Evolutionary conservation across 1,139 yeast species (phyloP).

Genomic region (Debaryomyces psychrophilus): DNA sequence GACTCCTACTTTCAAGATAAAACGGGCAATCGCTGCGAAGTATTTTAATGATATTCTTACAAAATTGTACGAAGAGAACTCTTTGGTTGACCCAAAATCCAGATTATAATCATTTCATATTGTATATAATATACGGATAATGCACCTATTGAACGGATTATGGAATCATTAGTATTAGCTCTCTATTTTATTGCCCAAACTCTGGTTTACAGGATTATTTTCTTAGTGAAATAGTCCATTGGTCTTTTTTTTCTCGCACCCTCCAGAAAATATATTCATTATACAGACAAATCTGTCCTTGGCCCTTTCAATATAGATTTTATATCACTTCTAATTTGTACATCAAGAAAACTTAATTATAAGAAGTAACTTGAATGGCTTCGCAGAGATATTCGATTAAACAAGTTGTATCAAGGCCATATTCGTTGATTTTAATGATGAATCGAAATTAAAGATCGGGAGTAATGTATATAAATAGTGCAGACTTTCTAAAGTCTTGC

Average conservation of each 20-base stretch:
- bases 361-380: no score
- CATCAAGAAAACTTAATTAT: no score
- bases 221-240: neutral
- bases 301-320: neutral
- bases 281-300: neutral
- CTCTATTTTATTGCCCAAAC: neutral
- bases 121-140: no score
- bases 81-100: slow-evolving; percentile 14
- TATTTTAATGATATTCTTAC: slow-evolving; percentile 50
- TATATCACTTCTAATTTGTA: no score
- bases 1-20: slow-evolving; percentile 78
- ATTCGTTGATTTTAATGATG: no score
- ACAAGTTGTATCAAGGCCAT: no score
- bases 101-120: neutral
- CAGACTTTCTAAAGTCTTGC: no score
- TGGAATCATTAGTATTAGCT: neutral
- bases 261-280: neutral
- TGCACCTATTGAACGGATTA: no score
- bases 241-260: neutral
- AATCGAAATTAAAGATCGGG: no score
- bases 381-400: no score
- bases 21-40: slow-evolving; percentile 60
- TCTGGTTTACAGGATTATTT: no score
- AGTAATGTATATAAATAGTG: no score
- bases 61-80: slow-evolving; percentile 63